phyloP scores from a whole-genome alignment of 164 flowering plant species.

The Houttuynia cordata region DNA sequence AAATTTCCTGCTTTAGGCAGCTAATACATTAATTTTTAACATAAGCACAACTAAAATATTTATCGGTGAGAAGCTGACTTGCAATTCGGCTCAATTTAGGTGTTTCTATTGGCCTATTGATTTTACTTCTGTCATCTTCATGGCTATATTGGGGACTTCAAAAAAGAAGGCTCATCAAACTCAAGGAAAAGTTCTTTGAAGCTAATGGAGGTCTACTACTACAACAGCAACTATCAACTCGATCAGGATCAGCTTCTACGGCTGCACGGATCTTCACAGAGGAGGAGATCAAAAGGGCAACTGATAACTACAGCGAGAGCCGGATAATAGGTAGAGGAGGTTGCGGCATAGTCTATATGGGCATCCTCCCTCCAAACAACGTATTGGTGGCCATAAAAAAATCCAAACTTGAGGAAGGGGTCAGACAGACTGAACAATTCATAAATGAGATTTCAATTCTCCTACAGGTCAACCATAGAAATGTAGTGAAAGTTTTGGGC shows the following conservation, averaged over 20 bases:
- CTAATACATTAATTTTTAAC: no score
- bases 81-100: conserved; percentile 1
- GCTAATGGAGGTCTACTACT: conserved; percentile 7
- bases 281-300: conserved; percentile 10
- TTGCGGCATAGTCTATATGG: conserved; percentile 15
- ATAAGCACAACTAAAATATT: neutral
- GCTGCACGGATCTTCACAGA: conserved; percentile 1
- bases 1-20: no score
- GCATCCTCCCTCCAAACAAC: conserved; percentile 7
- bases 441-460: conserved; percentile 4
- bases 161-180: conserved; percentile 3
- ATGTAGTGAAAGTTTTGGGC: conserved; percentile 33
- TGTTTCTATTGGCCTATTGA: neutral
- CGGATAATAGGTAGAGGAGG: conserved; percentile 13
- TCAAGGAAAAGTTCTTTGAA: conserved; percentile 4
- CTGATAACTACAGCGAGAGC: conserved; percentile 9
- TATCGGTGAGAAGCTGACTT: no score
- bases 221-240: conserved; percentile 3
- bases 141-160: conserved; percentile 2
- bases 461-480: conserved; percentile 32
- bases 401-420: conserved; percentile 5
- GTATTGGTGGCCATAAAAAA: conserved; percentile 13
- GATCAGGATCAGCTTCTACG: neutral
- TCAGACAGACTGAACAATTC: conserved; percentile 3
- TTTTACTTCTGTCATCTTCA: conserved; percentile 2